Base-by-base conservation (phyloP, 441 rosid species). In the Populus trichocarpa region DNA sequence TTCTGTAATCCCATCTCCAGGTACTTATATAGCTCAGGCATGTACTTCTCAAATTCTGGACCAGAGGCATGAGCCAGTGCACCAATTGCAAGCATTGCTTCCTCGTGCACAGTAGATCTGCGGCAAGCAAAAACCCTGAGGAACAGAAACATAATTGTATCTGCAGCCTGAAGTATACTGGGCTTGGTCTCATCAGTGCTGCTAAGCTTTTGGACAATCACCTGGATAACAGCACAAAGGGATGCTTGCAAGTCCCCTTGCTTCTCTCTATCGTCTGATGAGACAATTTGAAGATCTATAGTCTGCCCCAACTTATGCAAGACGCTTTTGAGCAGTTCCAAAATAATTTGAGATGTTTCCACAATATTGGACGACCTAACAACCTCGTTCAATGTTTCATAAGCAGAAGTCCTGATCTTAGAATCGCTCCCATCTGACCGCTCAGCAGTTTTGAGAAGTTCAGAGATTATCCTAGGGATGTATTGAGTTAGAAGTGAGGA, bases 1-100 rank as follows among this genome's bases (percentile, higher is more conserved):
- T 93, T 96, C 85, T 92, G 97, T 78, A 96, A 85, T 6, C 98
- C 98, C 90, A 88, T 88, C 82, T 96, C 97, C 66, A 96, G 82
- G 80, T 91, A 90, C 72, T 90, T 90, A 83, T 85, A 93, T 71
- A 96, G 86, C 72, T 93, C 97, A 0, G 92, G 79, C 92, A 96
- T 91, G 79, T 96, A 96, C 79, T 89, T 96, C 12, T 81, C 89
- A 75, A 96, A 96, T 80, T 89, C 92, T 18, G 93, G 46, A 71
- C 98, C 99, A 72, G 91, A 84, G 14, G 95, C 98, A 83, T 93
- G 90, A 67, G 98, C 98, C 66, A 96, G 91, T 9, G 98, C 94
- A 77, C 99, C 99, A 20, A 96, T 92, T 36, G 98, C 99, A 66
- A 96, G 97, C 96, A 96, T 92, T 68, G 97, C 98, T 87, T 95